Evolutionary conservation across 148 eudicot species (phyloP), one percentile per base, ranked within the genome.

Genomic region (Silene conica): DNA sequence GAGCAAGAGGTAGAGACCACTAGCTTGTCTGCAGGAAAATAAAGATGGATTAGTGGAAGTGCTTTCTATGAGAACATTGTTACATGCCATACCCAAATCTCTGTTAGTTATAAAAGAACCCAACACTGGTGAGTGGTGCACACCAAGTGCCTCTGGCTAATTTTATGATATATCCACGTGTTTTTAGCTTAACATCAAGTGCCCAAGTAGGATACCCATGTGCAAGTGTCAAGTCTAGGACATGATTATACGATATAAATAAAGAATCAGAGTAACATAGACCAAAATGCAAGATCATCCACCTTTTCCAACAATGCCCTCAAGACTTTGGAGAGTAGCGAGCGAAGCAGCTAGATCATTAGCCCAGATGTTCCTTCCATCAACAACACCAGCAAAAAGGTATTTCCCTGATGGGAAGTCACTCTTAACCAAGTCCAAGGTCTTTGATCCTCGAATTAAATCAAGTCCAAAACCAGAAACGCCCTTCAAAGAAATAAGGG

Each of bases 301-400:
- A 92, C 98, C 93, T 83, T 92, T 89, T 73, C 93, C 93, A 28
- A 89, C 98, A 54, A 82, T 72, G 71, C 86, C 82, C 82, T 87
- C 96, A 71, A 92, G 96, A 57, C 91, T 67, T 73, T 85, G 41
- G 14, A 92, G 85, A 55, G 85, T 74, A 60, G 72, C 71, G 22
- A 92, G 86, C 76, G 98, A 92, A 61, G 90, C 80, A 69, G 88
- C 82, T 41, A 90, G 89, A 80, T 92, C 96, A 75, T 92, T 92
- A 77, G 98, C 98, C 98, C 98, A 92, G 20, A 92, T 90, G 85
- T 92, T 92, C 78, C 98, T 87, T 74, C 98, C 98, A 83, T 92
- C 98, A 78, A 92, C 98, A 20, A 92, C 90, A 28, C 98, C 98
- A 70, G 96, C 98, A 82, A 92, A 92, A 12, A 90, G 91, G 85